Evolutionary conservation across 495 filamentous ascomycete genomes (phyloP).

Genomic region (Daldinia vernicosa): DNA sequence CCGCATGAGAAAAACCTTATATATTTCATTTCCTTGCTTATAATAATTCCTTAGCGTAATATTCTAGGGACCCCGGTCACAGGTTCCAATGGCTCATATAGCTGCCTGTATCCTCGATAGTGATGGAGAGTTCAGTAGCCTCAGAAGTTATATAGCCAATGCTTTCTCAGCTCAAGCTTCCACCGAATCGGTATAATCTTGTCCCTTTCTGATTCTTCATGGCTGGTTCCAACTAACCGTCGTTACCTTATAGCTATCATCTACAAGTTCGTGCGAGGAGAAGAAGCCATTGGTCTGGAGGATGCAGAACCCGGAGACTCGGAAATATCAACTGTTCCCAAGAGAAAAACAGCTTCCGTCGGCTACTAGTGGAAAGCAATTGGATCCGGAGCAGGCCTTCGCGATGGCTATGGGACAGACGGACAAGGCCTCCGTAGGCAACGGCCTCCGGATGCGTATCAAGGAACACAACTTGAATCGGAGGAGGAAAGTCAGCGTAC

Average conservation of each 20-base stretch:
- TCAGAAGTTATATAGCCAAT: conserved; percentile 59
- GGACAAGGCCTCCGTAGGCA: conserved; percentile 52
- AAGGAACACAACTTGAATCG: conserved; percentile 63
- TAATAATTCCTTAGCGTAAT: conserved; percentile 39
- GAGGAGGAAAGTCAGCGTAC: conserved; percentile 69
- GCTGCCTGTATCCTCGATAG: conserved; percentile 55
- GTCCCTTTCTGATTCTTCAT: conserved; percentile 6
- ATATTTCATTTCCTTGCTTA: conserved; percentile 37
- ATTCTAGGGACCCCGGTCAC: conserved; percentile 35
- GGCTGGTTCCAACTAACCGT: conserved; percentile 32
- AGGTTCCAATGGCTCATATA: conserved; percentile 60
- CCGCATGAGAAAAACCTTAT: conserved; percentile 29
- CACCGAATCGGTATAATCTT: conserved; percentile 55
- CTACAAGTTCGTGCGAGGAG: conserved; percentile 47
- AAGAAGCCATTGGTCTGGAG: conserved; percentile 61
- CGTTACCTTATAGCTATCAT: conserved; percentile 36
- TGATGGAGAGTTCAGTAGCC: conserved; percentile 48
- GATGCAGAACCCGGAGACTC: conserved; percentile 59
- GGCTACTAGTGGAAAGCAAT: conserved; percentile 50
- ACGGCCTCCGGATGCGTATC: conserved; percentile 57
- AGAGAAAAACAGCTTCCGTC: conserved; percentile 53
- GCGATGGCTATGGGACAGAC: conserved; percentile 57
- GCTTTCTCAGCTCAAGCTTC: conserved; percentile 53
- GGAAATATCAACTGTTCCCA: conserved; percentile 64
- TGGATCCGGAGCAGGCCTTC: conserved; percentile 62